Evolutionary conservation across 345 rosid genomes (phyloP).

Genomic region (Durio zibethinus): DNA sequence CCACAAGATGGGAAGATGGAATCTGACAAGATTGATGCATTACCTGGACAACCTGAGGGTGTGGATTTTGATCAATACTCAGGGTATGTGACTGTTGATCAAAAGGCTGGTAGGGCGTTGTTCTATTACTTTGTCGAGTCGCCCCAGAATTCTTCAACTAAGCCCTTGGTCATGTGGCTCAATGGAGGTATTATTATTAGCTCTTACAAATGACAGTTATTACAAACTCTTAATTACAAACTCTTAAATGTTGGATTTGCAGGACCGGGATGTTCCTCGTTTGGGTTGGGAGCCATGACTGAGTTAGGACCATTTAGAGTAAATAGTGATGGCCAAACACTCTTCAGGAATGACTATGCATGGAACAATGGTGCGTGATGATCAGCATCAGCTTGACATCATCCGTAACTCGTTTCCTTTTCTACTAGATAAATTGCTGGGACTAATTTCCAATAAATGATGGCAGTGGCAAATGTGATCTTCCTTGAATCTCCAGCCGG

Average conservation of each 20-base stretch:
- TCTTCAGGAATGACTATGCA: background rate
- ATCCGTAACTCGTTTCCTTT: background rate
- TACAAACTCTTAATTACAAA: too few relatives aligned
- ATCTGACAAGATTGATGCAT: background rate
- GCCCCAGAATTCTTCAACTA: background rate
- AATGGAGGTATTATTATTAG: background rate
- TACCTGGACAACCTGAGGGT: background rate
- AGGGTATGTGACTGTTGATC: background rate
- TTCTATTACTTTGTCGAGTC: background rate
- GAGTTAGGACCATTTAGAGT: constrained; percentile 45
- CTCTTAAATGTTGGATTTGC: background rate
- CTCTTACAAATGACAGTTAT: background rate
- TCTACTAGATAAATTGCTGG: too few relatives aligned
- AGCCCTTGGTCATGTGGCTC: background rate
- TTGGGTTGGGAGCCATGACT: constrained; percentile 37
- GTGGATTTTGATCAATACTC: background rate
- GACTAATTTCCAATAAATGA: background rate
- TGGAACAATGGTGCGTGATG: background rate
- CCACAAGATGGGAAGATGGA: background rate
- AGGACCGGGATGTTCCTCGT: constrained; percentile 50
- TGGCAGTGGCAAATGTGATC: constrained; percentile 36
- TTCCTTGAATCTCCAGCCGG: constrained; percentile 42
- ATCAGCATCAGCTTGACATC: too few relatives aligned
- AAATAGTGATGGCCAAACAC: constrained; percentile 29
- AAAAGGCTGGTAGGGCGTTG: background rate